Evolutionary conservation across 345 rosid genomes (phyloP), one percentile per base, ranked within the genome.

Genomic region (Populus nigra): DNA sequence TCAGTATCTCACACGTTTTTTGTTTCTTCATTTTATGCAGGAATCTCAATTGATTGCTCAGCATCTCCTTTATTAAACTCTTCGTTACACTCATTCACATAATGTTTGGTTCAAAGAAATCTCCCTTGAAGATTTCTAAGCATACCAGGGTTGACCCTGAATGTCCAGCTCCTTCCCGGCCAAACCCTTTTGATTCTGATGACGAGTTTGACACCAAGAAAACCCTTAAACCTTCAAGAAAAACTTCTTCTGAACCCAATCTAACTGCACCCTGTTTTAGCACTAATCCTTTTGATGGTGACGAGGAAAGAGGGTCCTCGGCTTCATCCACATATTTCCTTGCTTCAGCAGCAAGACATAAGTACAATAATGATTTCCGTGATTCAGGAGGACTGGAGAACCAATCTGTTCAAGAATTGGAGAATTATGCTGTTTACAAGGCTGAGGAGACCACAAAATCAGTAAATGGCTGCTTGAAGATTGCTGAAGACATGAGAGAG

Each of bases 361-460:
- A 74, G 71, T 94, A 94, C 85, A 96, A 84, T 90, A 90, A 90
- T 83, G 90, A 89, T 84, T 96, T 94, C 78, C 91, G 80, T 3
- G 94, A 94, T 76, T 84, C 88, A 0, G 99, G 99, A 41, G 98
- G 99, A 73, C 2, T 96, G 61, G 95, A 94, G 76, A 94, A 84
- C 85, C 98, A 96, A 77, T 87, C 97, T 0, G 93, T 92, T 71
- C 94, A 96, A 83, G 99, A 94, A 79, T 87, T 96, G 76, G 97
- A 96, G 81, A 59, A 84, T 68, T 94, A 94, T 86, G 93, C 95
- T 63, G 89, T 85, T 31, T 90, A 96, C 85, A 96, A 90, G 87
- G 92, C 99, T 29, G 98, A 96, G 86, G 98, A 94, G 78, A 94
- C 95, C 2, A 94, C 99, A 22, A 92, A 89, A 73, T 43, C 90